Evolutionary conservation across 1,284 basidiomycete genomes (phyloP).

Genomic region (Ustilago vetiveriae): DNA sequence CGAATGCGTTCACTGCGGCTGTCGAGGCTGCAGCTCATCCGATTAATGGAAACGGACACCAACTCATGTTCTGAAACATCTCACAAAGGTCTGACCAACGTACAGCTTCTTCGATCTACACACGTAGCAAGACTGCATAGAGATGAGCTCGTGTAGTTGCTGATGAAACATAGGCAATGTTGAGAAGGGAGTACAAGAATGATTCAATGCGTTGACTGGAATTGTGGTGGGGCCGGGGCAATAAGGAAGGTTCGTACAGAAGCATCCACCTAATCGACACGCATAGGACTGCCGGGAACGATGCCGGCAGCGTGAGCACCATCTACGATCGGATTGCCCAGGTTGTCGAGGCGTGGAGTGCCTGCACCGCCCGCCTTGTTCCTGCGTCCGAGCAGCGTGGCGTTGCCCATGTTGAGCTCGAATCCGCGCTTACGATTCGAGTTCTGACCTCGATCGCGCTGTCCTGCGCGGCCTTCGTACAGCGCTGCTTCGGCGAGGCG

Average conservation of each 20-base stretch:
- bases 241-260: too few relatives aligned
- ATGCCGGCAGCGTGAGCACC: constrained; percentile 41
- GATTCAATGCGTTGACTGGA: too few relatives aligned
- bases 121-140: too few relatives aligned
- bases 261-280: constrained; percentile 51
- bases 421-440: constrained; percentile 55
- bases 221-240: not conserved
- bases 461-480: constrained; percentile 61
- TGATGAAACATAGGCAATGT: not conserved
- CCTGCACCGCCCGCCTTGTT: constrained; percentile 40
- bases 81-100: too few relatives aligned
- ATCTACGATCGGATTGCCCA: constrained; percentile 42
- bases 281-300: constrained; percentile 57
- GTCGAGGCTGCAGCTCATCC: constrained; percentile 58
- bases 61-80: too few relatives aligned
- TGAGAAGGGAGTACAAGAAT: not conserved
- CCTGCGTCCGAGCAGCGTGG: constrained; percentile 60
- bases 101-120: too few relatives aligned
- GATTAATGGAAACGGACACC: constrained; percentile 26
- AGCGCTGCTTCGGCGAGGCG: constrained; percentile 67
- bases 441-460: constrained; percentile 51
- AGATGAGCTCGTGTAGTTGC: constrained; percentile 7
- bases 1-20: constrained; percentile 90
- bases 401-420: constrained; percentile 62
- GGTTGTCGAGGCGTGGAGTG: constrained; percentile 26